These are phyloP conservation scores for Eucalyptus coolabah DNA, from an alignment of 345 rosid species.

Conservation along the genomic window DNA sequence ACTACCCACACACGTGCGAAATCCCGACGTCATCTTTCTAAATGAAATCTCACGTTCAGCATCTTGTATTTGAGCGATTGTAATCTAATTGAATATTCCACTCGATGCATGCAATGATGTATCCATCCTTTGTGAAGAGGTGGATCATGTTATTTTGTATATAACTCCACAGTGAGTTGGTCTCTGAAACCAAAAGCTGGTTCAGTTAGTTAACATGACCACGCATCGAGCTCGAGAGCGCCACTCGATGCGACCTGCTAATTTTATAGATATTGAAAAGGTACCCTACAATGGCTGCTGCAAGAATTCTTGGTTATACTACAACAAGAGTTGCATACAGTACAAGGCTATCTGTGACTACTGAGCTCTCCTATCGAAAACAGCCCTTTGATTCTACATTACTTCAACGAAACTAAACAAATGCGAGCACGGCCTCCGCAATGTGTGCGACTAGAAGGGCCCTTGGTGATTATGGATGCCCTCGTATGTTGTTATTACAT, in stretches of 20 bases:
- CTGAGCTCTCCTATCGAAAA: not conserved
- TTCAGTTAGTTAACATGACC: not conserved
- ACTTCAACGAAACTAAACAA: not conserved
- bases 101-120: not conserved
- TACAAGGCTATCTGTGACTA: not conserved
- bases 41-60: not conserved
- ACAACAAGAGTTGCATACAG: not conserved
- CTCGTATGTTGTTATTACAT: constrained; percentile 81
- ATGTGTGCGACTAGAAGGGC: not conserved
- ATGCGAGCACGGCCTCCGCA: not conserved
- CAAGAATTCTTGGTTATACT: not conserved
- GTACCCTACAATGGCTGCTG: not conserved
- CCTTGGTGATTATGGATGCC: constrained; percentile 59
- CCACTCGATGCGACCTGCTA: not conserved
- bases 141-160: not conserved
- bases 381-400: not conserved
- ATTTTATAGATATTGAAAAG: not conserved
- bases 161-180: not conserved
- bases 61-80: not conserved
- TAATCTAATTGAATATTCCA: not conserved
- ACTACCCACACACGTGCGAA: constrained; percentile 28
- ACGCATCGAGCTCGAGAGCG: not conserved
- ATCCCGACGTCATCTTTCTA: constrained; percentile 34
- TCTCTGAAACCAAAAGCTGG: not conserved
- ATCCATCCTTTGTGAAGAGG: not conserved